phyloP scores from a whole-genome alignment of 192 early-diverging fungal genomes.

The Allomyces macrogynus region DNA sequence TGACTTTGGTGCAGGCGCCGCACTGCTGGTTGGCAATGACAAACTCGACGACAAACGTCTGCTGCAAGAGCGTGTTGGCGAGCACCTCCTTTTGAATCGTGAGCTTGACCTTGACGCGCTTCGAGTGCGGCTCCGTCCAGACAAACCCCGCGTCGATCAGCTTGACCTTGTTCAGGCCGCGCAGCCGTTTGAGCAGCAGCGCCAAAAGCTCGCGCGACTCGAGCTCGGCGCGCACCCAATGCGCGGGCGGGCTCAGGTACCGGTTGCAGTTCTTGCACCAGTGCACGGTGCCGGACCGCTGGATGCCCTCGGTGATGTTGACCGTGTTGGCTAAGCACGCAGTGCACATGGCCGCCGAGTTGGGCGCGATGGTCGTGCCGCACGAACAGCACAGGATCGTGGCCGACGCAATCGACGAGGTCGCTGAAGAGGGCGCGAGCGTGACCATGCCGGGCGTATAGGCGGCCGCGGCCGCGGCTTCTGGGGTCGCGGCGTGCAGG shows the following conservation, averaged over 20 bases:
- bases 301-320: constrained; percentile 96
- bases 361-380: constrained; percentile 80
- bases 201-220: constrained; percentile 80
- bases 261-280: constrained; percentile 94
- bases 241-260: constrained; percentile 81
- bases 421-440: no score
- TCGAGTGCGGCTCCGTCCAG: constrained; percentile 88
- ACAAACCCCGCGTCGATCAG: constrained; percentile 93
- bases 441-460: no score
- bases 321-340: constrained; percentile 92
- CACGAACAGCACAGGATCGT: constrained; percentile 63
- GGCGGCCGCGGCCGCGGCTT: no score
- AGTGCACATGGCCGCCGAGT: constrained; percentile 95
- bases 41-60: constrained; percentile 92
- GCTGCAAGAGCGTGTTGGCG: constrained; percentile 81
- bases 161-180: constrained; percentile 75
- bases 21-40: constrained; percentile 86
- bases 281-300: constrained; percentile 83
- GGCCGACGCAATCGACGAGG: no score
- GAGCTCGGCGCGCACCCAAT: constrained; percentile 72
- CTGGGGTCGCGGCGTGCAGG: no score
- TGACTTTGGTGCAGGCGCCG: constrained; percentile 81
- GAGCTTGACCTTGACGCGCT: constrained; percentile 87
- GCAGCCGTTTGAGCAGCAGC: constrained; percentile 78
- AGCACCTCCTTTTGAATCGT: constrained; percentile 97